Evolutionary conservation across 2,329 filamentous ascomycete species (phyloP), one percentile per base, ranked within the genome.

Genomic region (Penicillium sp.): DNA sequence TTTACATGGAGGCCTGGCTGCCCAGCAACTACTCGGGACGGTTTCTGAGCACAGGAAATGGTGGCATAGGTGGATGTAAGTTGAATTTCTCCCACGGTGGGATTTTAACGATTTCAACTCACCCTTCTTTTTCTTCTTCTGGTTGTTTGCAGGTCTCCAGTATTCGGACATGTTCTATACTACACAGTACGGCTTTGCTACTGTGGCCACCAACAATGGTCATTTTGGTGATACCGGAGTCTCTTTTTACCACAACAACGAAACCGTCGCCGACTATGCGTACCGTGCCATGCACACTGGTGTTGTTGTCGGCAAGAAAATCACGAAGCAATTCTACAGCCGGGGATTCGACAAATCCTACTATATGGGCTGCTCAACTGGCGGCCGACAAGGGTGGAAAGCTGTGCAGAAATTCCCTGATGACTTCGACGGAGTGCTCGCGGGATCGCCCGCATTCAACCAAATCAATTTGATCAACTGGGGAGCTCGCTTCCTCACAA

Each of bases 361-460:
- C 40, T 62, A 61, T 51, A 58, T 76, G 2, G 81, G 81, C 6
- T 83, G 81, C 57, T 82, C 78, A 0, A 76, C 78, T 0, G 81
- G 82, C 5, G 80, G 81, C 1, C 70, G 80, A 0, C 78, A 83
- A 66, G 81, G 78, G 3, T 66, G 80, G 32, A 77, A 77, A 45
- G 73, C 74, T 5, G 73, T 77, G 0, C 73, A 83, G 53, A 58
- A 66, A 11, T 81, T 74, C 50, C 78, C 81, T 0, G 66, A 75
- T 0, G 78, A 82, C 50, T 82, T 82, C 47, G 72, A 75, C 45
- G 73, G 73, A n/a, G 69, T 75, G 49, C 61, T 75, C 18, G 66
- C 68, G 5, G 71, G 69, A 8, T 65, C 72, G 37, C 70, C 63
- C 18, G 70, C 69, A 28, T 49, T 69, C 25, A 66, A 69, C 53